Base-by-base conservation (phyloP, 1,284 basidiomycete genomes). In the Austroboletus novae-zelandiae region DNA sequence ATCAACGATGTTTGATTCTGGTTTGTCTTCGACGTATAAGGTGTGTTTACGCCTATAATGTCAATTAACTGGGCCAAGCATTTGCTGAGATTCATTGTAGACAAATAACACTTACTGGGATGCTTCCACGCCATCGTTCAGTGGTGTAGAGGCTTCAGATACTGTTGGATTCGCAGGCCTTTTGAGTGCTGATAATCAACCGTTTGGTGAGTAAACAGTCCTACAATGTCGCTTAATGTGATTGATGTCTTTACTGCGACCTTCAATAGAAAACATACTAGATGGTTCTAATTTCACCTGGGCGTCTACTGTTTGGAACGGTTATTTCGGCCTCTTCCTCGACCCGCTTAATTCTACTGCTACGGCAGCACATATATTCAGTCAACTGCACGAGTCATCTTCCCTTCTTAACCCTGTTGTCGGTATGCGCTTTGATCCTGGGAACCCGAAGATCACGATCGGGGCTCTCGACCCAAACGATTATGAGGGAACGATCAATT, bases 391-490 rank as follows among this genome's bases (percentile, higher is more conserved):
- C 7, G 18, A 53, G 2, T 58, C 57, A 0, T 55, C 57, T 10
- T 57, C 62, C 18, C 53, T 68, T 10, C 64, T 69, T 40, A 60
- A 67, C 29, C 67, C 64, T 23, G 66, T 68, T n/a, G 27, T 69
- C 5, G 65, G 57, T 8, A 61, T 66, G 57, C 54, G 64, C 9
- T 67, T 67, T 27, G 64, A 68, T 45, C 55, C 59, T 29, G 42
- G 17, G 9, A 56, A 66, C n/a, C 62, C 66, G 5, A 68, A 60
- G 39, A 27, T 66, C 20, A 68, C 65, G 9, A 62, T 68, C 31
- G 65, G 67, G 1, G 62, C 62, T 2, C 66, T 66, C 9, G 66
- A 69, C 32, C 67, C 62, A 15, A 61, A 63, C 11, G 67, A 66
- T 29, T 68, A 68, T 17, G 59, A 67, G 50, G 65, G 67, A 32